Conservation (phyloP, 768 basidiomycete genomes). For the Lactarius sanguifluus region DNA sequence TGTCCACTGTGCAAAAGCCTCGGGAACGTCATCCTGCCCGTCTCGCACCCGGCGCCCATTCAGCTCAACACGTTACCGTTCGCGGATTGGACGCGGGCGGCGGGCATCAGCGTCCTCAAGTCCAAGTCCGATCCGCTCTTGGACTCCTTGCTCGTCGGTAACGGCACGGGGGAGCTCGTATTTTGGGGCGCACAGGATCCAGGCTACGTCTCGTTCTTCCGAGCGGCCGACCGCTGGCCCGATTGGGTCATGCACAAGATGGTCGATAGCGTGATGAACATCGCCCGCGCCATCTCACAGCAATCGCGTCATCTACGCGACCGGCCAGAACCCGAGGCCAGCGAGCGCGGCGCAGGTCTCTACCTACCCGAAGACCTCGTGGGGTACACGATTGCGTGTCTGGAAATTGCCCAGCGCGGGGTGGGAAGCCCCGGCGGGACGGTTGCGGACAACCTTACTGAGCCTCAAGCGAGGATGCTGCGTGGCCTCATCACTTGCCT, state of each 20-base stretch:
- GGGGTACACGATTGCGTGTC: conserved; percentile 79
- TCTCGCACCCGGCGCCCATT: conserved; percentile 52
- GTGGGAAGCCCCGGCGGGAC: conserved; percentile 46
- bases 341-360: conserved; percentile 78
- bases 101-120: conserved; percentile 87
- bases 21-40: conserved; percentile 91
- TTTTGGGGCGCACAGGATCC: conserved; percentile 87
- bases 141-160: conserved; percentile 72
- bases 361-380: conserved; percentile 92
- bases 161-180: conserved; percentile 83
- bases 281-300: conserved; percentile 75
- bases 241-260: conserved; percentile 69
- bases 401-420: conserved; percentile 83
- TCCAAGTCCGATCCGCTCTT: conserved; percentile 71
- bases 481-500: conserved; percentile 73
- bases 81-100: conserved; percentile 86
- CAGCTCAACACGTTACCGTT: conserved; percentile 61
- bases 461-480: conserved; percentile 74
- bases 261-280: conserved; percentile 82
- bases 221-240: conserved; percentile 51
- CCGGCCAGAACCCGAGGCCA: conserved; percentile 64
- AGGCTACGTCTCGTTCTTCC: conserved; percentile 58
- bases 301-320: conserved; percentile 84
- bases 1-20: conserved; percentile 97
- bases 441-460: conserved; percentile 75